Conservation (phyloP, 768 basidiomycete species). For the Hericium coralloides region DNA sequence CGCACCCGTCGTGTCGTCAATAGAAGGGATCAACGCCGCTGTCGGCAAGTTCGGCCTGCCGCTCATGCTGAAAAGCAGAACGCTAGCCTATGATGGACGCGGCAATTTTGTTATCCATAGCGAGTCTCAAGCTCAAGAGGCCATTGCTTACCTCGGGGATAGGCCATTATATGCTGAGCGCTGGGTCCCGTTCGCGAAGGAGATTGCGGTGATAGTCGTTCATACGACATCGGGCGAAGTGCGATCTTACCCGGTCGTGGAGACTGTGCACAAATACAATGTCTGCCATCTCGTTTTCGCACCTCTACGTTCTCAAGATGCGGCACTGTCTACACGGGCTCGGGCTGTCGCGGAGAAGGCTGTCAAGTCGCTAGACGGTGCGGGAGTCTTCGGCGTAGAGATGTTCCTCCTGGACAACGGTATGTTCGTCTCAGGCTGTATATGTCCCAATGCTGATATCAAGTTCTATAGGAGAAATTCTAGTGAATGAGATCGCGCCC, state of each 20-base stretch:
- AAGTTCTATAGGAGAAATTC: slow-evolving; percentile 51
- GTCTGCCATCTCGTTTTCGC: slow-evolving; percentile 91
- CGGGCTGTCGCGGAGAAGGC: slow-evolving; percentile 72
- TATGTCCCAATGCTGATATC: background rate
- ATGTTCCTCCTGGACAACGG: slow-evolving; percentile 93
- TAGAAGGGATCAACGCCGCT: slow-evolving; percentile 43
- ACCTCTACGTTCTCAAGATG: slow-evolving; percentile 60
- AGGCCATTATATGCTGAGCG: slow-evolving; percentile 88
- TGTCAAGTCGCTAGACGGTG: slow-evolving; percentile 70
- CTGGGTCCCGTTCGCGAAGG: slow-evolving; percentile 82
- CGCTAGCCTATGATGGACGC: slow-evolving; percentile 90
- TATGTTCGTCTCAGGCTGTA: slow-evolving; percentile 23
- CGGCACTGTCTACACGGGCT: slow-evolving; percentile 49
- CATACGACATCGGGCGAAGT: slow-evolving; percentile 67
- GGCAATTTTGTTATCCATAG: slow-evolving; percentile 78
- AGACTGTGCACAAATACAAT: slow-evolving; percentile 91
- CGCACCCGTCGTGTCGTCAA: slow-evolving; percentile 44
- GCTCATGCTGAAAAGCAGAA: slow-evolving; percentile 93
- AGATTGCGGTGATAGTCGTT: slow-evolving; percentile 97
- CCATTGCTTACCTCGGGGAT: slow-evolving; percentile 50
- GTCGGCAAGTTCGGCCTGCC: slow-evolving; percentile 65
- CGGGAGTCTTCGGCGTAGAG: slow-evolving; percentile 95
- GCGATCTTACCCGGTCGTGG: slow-evolving; percentile 81
- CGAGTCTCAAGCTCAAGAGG: slow-evolving; percentile 39
- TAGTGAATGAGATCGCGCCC: slow-evolving; percentile 96